Base-by-base conservation (phyloP, 1,284 basidiomycete species). In the Pyrrhoderma noxium region DNA sequence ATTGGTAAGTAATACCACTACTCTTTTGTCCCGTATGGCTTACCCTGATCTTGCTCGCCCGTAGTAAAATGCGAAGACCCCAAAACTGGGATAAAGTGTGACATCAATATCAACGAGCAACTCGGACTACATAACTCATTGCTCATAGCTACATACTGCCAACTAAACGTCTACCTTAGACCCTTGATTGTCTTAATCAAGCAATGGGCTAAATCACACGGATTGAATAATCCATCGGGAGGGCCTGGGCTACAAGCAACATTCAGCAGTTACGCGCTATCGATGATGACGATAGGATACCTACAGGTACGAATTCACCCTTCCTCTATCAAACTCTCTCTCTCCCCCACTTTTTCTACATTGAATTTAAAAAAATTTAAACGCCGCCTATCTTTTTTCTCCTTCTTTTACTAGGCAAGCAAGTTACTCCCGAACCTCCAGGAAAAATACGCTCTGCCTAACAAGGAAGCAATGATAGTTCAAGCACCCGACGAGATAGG, bases 211-310 rank as follows among this genome's bases (percentile, higher is more conserved):
- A 73, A 71, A 50, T 67, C 70, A 8, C 62, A 69, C 2, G 71
- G 68, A 0, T 59, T 80, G 49, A 82, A 81, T 57, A 61, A 62
- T n/a, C 71, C 79, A 1, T 59, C 52, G 3, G 49, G 38, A 3
- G 56, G 40, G 0, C 51, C 54, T 2, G 61, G 59, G 8, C 7
- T 5, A 5, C 55, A 59, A 0, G 47, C 59, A 1, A 71, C 72
- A 2, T 80, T 80, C 57, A 80, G 74, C 57, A 82, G 79, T 56
- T 82, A 81, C 61, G 67, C 78, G 2, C 61, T 80, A n/a, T 65
- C 70, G 3, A 55, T 82, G 57, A 81, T 82, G 79, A 74, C 73
- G 0, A 70, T 82, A 22, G 75, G 66, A 0, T 72, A 72, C 49
- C 60, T 80, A 3, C 80, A 82, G 67, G 79, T 79, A 44, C 45